Base-by-base conservation (phyloP, 108 stramenopile genomes). In the Nannochloropsis salina region DNA sequence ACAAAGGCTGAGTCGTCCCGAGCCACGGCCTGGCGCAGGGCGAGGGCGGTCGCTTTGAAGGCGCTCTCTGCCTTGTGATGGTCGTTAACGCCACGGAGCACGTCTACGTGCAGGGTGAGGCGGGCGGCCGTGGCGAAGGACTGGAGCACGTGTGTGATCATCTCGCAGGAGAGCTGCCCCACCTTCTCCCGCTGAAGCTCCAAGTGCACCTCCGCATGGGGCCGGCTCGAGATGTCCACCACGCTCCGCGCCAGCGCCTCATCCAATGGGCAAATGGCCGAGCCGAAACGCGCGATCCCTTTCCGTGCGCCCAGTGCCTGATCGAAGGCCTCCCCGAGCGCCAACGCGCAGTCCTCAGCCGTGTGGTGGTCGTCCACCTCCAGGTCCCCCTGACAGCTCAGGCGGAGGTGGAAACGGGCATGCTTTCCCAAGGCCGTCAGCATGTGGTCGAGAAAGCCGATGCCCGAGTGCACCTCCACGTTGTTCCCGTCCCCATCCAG, bases 351-450 rank as follows among this genome's bases (percentile, higher is more conserved):
- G 91, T 98, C 97, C 91, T 98, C 97, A 15, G 94, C 93, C 11
- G 96, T 95, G 89, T 98, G 97, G 88, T 98, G 97, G 91, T 98
- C 97, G 88, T 98, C 97, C 15, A 98, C 95, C 91, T 94, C 94
- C 84, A 95, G 89, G 86, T 98, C 97, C 41, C 97, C 97, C 40
- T 91, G 83, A 89, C 95, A 96, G 44, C 86, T 85, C 45, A 95
- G 89, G 42, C 90, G 86, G 1, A 96, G 87, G 43, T 93, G 92
- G 83, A 96, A 91, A n/a, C 86, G 45, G 42, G 95, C 94, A 47
- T 92, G 90, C 80, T 91, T 84, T 15, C 93, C 95, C 80, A 97
- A 80, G 11, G 86, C 85, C 2, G 88, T 90, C 43, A 94, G 91
- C 84, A 98, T 94, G 45, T 90, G 87, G 92, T 98, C 95, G 88